Conservation (phyloP, 495 filamentous ascomycete genomes). For the Hypoxylon intermedium region DNA sequence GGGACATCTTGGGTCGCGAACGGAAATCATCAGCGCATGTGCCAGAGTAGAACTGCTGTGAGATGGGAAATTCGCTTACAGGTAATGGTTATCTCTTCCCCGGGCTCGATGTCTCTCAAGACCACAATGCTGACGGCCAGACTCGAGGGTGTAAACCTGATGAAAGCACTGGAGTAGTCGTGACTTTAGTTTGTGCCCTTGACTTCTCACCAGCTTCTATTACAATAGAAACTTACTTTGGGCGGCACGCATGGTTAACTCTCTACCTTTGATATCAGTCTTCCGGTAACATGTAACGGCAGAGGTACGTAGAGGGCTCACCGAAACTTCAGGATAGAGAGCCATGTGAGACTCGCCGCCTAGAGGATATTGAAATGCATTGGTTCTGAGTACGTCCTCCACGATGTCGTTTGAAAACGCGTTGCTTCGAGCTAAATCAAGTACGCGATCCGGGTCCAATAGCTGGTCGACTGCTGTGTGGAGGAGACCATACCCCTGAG, state of each 20-base stretch:
- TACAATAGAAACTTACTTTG: conserved; percentile 42
- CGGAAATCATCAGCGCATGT: neutral
- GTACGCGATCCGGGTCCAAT: conserved; percentile 40
- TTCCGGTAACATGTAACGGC: neutral
- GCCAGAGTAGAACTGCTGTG: neutral
- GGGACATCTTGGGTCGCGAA: conserved; percentile 37
- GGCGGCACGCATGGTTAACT: conserved; percentile 52
- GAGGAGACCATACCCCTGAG: conserved; percentile 42
- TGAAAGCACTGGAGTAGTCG: conserved; percentile 45
- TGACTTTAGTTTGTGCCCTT: conserved; percentile 20
- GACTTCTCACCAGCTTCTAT: neutral
- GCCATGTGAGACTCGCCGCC: conserved; percentile 45
- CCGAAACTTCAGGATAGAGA: conserved; percentile 48
- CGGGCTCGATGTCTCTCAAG: conserved; percentile 45
- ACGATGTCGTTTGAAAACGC: conserved; percentile 42
- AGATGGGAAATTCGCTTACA: conserved; percentile 29
- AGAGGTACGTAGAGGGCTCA: conserved; percentile 15
- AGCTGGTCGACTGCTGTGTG: conserved; percentile 47
- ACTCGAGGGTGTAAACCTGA: conserved; percentile 43
- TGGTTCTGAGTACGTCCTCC: conserved; percentile 52
- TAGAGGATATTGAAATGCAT: conserved; percentile 45
- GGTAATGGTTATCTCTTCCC: conserved; percentile 51
- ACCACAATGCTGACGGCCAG: conserved; percentile 46
- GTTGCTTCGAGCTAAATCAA: conserved; percentile 44
- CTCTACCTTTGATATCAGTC: conserved; percentile 33